Conservation (phyloP, 2,329 filamentous ascomycete genomes). For the Chalara sp. region DNA sequence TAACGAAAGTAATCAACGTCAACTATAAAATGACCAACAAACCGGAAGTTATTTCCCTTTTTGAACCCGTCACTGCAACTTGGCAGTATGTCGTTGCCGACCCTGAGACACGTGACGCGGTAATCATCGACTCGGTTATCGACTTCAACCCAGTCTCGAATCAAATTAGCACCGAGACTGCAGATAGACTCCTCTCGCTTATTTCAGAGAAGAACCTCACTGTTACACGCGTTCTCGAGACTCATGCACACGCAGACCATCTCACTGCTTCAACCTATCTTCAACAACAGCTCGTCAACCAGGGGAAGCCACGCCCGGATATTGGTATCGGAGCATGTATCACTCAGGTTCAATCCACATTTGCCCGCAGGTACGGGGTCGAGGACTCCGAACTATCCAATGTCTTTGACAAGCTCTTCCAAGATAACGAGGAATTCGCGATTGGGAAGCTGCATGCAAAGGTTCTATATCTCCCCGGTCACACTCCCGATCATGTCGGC, state of each 20-base stretch:
- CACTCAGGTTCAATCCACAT: slow-evolving; percentile 40
- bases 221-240: slow-evolving; percentile 50
- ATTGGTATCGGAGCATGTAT: slow-evolving; percentile 53
- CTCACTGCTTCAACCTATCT: slow-evolving; percentile 53
- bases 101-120: slow-evolving; percentile 38
- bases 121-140: slow-evolving; percentile 57
- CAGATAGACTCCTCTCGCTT: slow-evolving; percentile 42
- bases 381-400: slow-evolving; percentile 32
- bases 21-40: background rate
- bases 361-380: slow-evolving; percentile 43
- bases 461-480: slow-evolving; percentile 50
- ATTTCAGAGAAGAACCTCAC: slow-evolving; percentile 39
- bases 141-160: slow-evolving; percentile 43
- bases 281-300: slow-evolving; percentile 33
- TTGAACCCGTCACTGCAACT: slow-evolving; percentile 34
- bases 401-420: slow-evolving; percentile 43
- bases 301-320: slow-evolving; percentile 24
- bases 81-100: slow-evolving; percentile 58
- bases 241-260: slow-evolving; percentile 56
- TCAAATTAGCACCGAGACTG: slow-evolving; percentile 41
- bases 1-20: background rate
- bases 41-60: background rate
- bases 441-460: slow-evolving; percentile 40
- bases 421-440: slow-evolving; percentile 45
- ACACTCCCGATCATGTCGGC: slow-evolving; percentile 54